Percentiles rank a stretch among this genome's conserved stretches.
Evolutionary conservation across 306 rosid species (phyloP).

Genomic region (Morella rubra): DNA sequence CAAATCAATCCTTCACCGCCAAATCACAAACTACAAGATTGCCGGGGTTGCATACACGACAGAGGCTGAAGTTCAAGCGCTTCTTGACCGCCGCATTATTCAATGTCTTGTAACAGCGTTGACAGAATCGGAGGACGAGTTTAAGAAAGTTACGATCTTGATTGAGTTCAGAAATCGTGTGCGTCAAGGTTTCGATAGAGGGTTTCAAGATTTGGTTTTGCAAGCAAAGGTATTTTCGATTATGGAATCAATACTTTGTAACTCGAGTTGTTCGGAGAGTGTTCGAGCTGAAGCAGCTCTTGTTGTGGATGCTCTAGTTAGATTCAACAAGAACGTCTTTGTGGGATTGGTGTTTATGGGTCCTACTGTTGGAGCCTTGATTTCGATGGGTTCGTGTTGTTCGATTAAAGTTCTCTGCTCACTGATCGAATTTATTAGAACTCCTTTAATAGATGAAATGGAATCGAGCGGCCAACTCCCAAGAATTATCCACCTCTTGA

Average conservation of each 20-base stretch:
- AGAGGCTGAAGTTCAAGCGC: constrained; percentile 36
- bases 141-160: constrained; percentile 23
- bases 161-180: constrained; percentile 39
- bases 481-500: constrained; percentile 31
- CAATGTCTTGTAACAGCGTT: constrained; percentile 30
- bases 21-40: constrained; percentile 33
- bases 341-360: constrained; percentile 77
- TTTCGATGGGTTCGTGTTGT: constrained; percentile 33
- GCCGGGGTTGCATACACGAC: constrained; percentile 24
- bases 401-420: constrained; percentile 44
- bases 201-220: constrained; percentile 45
- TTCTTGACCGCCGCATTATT: constrained; percentile 29
- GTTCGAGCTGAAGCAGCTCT: constrained; percentile 50
- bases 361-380: constrained; percentile 42
- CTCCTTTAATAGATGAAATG: constrained; percentile 62
- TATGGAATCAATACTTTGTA: constrained; percentile 34
- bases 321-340: constrained; percentile 66
- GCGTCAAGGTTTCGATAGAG: constrained; percentile 44
- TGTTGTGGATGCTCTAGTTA: constrained; percentile 43
- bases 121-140: constrained; percentile 22
- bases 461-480: constrained; percentile 38
- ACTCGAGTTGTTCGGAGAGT: constrained; percentile 29
- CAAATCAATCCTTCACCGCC: constrained; percentile 33
- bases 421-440: constrained; percentile 41
- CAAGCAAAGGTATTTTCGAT: constrained; percentile 41